Conservation (phyloP, 1,284 basidiomycete genomes). For the Porogramme epimiltina region DNA sequence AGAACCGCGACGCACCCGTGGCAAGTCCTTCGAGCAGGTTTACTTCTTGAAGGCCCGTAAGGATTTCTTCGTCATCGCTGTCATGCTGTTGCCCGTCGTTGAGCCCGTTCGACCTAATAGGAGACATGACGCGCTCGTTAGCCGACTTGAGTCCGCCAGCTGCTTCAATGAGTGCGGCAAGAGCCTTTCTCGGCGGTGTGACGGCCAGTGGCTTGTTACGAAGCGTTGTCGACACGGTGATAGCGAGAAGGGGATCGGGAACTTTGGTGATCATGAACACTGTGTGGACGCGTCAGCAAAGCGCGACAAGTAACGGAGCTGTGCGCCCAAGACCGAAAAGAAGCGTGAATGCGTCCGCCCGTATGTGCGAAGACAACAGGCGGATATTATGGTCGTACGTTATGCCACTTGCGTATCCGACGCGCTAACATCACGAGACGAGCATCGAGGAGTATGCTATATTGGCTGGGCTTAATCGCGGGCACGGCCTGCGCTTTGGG, state of each 20-base stretch:
- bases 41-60: slow-evolving; percentile 71
- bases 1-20: slow-evolving; percentile 40
- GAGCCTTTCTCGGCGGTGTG: slow-evolving; percentile 53
- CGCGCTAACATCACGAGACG: too few species aligned
- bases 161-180: slow-evolving; percentile 46
- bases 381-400: too few species aligned
- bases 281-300: slow-evolving; percentile 25
- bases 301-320: neutral
- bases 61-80: slow-evolving; percentile 31
- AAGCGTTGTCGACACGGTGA: slow-evolving; percentile 80
- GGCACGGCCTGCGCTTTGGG: too few species aligned
- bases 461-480: too few species aligned
- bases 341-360: too few species aligned
- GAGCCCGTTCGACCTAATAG: slow-evolving; percentile 14
- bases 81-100: slow-evolving; percentile 26
- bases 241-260: slow-evolving; percentile 72
- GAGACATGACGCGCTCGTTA: slow-evolving; percentile 17
- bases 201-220: slow-evolving; percentile 66
- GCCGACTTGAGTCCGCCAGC: slow-evolving; percentile 33
- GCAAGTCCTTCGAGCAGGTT: slow-evolving; percentile 75
- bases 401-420: too few species aligned
- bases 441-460: too few species aligned
- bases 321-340: too few species aligned
- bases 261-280: slow-evolving; percentile 77
- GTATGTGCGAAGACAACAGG: too few species aligned